A percentile compares a stretch with the other conserved stretches of the same genome.
These are phyloP conservation scores for Saccharomyces hybrid DNA, from an alignment of 1,139 yeast genomes.

Conservation along the genomic window DNA sequence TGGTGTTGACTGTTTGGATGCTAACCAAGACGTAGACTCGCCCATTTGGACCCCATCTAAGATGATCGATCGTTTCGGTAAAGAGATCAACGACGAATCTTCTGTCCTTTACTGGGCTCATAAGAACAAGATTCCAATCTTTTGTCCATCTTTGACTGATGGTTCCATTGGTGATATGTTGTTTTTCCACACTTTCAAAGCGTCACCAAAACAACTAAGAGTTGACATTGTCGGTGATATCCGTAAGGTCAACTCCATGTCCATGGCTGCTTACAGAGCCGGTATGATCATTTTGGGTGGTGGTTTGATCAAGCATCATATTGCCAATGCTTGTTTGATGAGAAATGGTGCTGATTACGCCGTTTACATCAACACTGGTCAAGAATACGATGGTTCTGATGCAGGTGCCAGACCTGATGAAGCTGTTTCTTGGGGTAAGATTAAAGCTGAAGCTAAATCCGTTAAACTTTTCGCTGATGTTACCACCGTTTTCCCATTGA, in stretches of 20 bases:
- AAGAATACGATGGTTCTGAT: conserved; percentile 97
- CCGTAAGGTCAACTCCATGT: conserved; percentile 79
- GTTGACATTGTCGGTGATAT: conserved; percentile 92
- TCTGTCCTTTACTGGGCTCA: conserved; percentile 98
- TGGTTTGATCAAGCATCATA: conserved; percentile 92
- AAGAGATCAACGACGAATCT: conserved; percentile 86
- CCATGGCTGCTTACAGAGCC: conserved; percentile 92
- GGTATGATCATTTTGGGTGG: conserved; percentile 97
- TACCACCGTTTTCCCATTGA: conserved; percentile 88
- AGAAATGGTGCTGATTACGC: conserved; percentile 99
- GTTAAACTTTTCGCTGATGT: conserved; percentile 95
- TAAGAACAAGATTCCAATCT: conserved; percentile 88
- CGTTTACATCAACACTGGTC: conserved; percentile 94
- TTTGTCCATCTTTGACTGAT: conserved; percentile 95
- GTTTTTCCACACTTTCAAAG: conserved; percentile 93
- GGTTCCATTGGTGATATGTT: conserved; percentile 98
- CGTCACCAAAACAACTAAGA: conserved; percentile 82
- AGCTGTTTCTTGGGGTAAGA: conserved; percentile 98
- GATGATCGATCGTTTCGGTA: conserved; percentile 85
- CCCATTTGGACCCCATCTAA: conserved; percentile 88
- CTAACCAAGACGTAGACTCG: conserved; percentile 39
- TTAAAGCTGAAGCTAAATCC: conserved; percentile 83
- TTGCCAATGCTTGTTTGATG: conserved; percentile 96
- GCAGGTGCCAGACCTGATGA: conserved; percentile 99
- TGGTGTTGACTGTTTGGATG: conserved; percentile 47